Evolutionary conservation across 2,329 filamentous ascomycete genomes (phyloP), one percentile per base, ranked within the genome.

Genomic region (Botrytis cinerea): DNA sequence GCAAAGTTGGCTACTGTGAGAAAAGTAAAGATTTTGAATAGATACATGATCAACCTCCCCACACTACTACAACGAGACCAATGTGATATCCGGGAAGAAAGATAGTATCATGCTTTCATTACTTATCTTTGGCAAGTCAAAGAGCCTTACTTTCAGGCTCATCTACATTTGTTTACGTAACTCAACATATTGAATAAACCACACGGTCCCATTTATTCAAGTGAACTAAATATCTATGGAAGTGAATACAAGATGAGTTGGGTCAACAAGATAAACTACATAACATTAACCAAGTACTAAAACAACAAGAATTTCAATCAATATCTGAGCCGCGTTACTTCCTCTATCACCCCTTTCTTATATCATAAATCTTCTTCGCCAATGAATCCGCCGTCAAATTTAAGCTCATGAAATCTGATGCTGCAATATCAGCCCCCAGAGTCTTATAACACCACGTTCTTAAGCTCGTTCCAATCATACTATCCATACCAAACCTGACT

Each of bases 401-500:
- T 14, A 70, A 45, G 22, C 67, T 70, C 51, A 70, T 70, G 3
- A 70, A 70, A 12, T 70, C 67, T 3, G 67, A 70, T 25, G 67
- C 22, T 20, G 82, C 78, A 46, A 82, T 79, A 69, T 84, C 81
- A 7, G 83, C 71, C 6, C 74, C 72, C 57, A 83, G 83, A 74
- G 83, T 83, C 70, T 81, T 81, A 22, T 82, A 78, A 1, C 87
- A 80, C 77, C 76, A 79, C 28, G 74, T 76, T 9, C 77, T 61
- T 32, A 79, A 63, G 20, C 77, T 77, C 20, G 77, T 75, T 9
- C 75, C 77, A 54, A 78, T 76, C 69, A 79, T 75, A 68, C 74
- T 76, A 61, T 79, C 78, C 28, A 79, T 60, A 25, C 78, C 78
- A 70, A 87, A 87, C 4, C 82, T 82, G 83, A 73, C 86, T 83